Evolutionary conservation across 1,284 basidiomycete species (phyloP), one percentile per base, ranked within the genome.

Genomic region (Leccinum pachyderme): DNA sequence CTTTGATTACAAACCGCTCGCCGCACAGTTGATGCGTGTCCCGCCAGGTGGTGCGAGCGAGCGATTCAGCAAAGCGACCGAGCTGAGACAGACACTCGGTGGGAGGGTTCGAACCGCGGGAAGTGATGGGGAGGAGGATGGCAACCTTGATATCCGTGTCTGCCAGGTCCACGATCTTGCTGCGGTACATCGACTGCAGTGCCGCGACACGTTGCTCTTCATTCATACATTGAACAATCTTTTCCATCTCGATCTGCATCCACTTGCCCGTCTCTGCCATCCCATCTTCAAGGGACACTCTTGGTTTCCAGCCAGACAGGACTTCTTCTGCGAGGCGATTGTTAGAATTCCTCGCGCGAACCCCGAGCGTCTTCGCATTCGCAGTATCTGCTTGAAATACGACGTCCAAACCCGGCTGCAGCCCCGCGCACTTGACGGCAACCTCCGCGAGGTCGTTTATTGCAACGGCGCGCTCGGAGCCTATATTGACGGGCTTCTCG

Each of bases 71-170:
- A 61, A 84, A 84, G 0, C 15, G 39, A 4, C 51, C 28, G 5
- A 84, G 75, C 49, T 78, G 72, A 3, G 64, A 54, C 12, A 83
- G 65, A 55, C 80, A 83, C 37, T 72, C 59, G 0, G 58, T 53
- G 0, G 73, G 75, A 15, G 63, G 56, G 6, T 55, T 29, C 0
- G 67, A 66, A 2, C 78, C 76, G 1, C 78, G 73, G 15, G 83
- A 84, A 1, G 83, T 83, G 57, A 84, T 75, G 2, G 83, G 83
- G 9, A 84, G 75, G 9, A 84, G 71, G 45, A 84, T 72, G 0
- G 77, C 83, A 57, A 82, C 81, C 5, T 66, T 75, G 56, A 73
- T 70, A 0, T 61, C 63, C n/a, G 71, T 64, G 0, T 64, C 57
- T 5, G 65, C 59, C 7, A 83, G 67, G 47, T 77, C 57, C 18